Conservation (phyloP, 2,329 filamentous ascomycete species). For the Hirsutella rhossiliensis region DNA sequence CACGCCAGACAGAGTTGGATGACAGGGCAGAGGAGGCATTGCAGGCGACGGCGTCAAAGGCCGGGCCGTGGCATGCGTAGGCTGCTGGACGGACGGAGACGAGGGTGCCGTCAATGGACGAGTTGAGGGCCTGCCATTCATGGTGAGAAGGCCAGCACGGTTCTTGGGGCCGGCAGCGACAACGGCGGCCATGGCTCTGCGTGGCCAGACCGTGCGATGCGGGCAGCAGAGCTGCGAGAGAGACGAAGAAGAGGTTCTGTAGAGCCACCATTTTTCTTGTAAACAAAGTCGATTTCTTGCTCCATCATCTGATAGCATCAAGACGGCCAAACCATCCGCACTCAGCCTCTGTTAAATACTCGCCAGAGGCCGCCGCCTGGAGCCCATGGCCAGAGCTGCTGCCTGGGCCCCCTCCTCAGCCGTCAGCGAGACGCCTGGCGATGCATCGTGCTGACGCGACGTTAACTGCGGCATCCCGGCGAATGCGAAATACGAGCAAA, state of each 20-base stretch:
- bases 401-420: too few relatives aligned
- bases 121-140: constrained; percentile 36
- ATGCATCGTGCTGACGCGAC: not conserved
- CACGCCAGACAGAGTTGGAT: constrained; percentile 20
- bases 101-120: constrained; percentile 33
- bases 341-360: too few relatives aligned
- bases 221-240: not conserved
- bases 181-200: constrained; percentile 9
- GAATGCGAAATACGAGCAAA: not conserved
- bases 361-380: too few relatives aligned
- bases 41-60: constrained; percentile 30
- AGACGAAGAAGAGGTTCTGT: not conserved
- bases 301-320: too few relatives aligned
- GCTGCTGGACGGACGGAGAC: constrained; percentile 38
- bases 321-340: too few relatives aligned
- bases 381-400: too few relatives aligned
- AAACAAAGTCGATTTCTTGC: not conserved
- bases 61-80: constrained; percentile 32
- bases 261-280: not conserved
- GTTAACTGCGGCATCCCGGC: too few relatives aligned
- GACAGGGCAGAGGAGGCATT: constrained; percentile 16
- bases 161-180: constrained; percentile 36
- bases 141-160: constrained; percentile 32
- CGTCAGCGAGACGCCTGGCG: not conserved
- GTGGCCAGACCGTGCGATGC: not conserved